Conservation (phyloP, 805 yeast genomes). For the Nakazawaea holstii region DNA sequence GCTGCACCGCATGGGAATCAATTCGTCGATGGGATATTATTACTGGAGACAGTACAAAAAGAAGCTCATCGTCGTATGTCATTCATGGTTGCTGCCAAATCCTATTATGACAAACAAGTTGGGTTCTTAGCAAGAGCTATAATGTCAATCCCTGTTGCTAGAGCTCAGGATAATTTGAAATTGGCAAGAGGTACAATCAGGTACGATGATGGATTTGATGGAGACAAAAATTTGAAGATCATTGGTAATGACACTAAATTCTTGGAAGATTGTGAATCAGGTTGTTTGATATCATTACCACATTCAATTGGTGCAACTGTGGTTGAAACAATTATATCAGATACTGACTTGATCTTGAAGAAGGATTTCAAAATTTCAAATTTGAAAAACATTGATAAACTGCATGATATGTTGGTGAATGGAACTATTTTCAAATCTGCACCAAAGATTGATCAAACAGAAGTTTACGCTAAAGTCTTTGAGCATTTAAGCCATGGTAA, state of each 20-base stretch:
- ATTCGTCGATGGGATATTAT: constrained; percentile 68
- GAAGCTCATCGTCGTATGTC: constrained; percentile 43
- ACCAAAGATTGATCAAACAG: constrained; percentile 77
- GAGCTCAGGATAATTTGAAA: constrained; percentile 83
- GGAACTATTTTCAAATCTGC: constrained; percentile 70
- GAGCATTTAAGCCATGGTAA: constrained; percentile 75
- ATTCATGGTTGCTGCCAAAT: constrained; percentile 49
- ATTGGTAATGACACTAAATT: constrained; percentile 65
- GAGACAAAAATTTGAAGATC: constrained; percentile 40
- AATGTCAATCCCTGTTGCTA: constrained; percentile 81
- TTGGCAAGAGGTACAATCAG: constrained; percentile 63
- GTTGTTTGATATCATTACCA: constrained; percentile 74
- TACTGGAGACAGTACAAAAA: constrained; percentile 71
- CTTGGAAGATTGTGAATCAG: constrained; percentile 51
- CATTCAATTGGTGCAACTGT: constrained; percentile 73
- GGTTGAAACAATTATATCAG: constrained; percentile 61
- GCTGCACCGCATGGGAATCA: constrained; percentile 88
- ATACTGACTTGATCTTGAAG: constrained; percentile 61
- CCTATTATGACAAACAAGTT: constrained; percentile 46
- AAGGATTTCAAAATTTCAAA: constrained; percentile 54
- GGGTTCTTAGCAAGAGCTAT: constrained; percentile 75
- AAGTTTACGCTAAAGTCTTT: constrained; percentile 80
- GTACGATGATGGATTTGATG: constrained; percentile 36
- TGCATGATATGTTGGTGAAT: constrained; percentile 32
- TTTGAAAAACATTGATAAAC: constrained; percentile 34